Base-by-base conservation (phyloP, 257 asterid species). In the Solanum chiquidenum region DNA sequence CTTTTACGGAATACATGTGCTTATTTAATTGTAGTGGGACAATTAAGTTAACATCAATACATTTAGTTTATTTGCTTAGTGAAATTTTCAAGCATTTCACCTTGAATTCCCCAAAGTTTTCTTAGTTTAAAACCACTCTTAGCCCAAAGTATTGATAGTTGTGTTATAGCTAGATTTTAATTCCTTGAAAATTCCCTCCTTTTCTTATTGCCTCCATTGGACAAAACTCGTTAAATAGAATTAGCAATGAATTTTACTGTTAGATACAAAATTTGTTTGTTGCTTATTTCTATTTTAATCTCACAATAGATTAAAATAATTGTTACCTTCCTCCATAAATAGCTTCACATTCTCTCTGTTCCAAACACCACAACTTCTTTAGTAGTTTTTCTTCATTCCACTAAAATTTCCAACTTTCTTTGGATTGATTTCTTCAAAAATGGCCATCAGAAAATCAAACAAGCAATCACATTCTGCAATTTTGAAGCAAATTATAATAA, bases 381-480 rank as follows among this genome's bases (percentile, higher is more conserved):
- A 21, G 8, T 73, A 20, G 3, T 75, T 21, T 75, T 38, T 77
- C 37, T 25, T 68, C 18, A 68, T 68, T 44, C 13, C 3, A 2
- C 5, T 60, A 11, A 35, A 23, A 23, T 49, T 23, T 18, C 3
- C 18, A n/a, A 31, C 34, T 37, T 40, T 87, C 33, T 52, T 79
- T 18, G 1, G 31, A 29, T 29, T 29, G 5, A 37, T 62, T 14
- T 33, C 13, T 23, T 34, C 16, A 62, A 9, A 79, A 64, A 87
- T 92, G 94, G 90, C 90, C 20, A 87, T 91, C 14, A 91, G 89
- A 52, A 92, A 91, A 74, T 55, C 90, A 37, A 92, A 84, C 89
- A 92, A 87, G 75, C 76, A 88, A 12, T 87, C 94, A 27, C 94
- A 92, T 84, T 25, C 90, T 2, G 92, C 91, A 33, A 84, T 87